phyloP scores from a whole-genome alignment of 2,329 filamentous ascomycete genomes.

The Ilyonectria destructans region DNA sequence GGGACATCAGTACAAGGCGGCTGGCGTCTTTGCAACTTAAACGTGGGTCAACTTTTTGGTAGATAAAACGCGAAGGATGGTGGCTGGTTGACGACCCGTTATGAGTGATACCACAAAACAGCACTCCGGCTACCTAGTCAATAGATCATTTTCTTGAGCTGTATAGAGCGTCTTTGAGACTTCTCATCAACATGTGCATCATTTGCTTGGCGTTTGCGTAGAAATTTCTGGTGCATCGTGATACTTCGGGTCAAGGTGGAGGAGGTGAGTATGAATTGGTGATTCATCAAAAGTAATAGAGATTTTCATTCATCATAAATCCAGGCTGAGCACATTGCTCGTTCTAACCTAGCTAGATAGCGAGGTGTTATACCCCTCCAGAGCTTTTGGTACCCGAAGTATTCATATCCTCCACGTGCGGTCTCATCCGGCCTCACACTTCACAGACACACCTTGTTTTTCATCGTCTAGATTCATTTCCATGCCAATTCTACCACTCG shows the following conservation, averaged over 20 bases:
- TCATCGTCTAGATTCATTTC: slow-evolving; percentile 27
- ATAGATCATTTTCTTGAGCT: slow-evolving; percentile 48
- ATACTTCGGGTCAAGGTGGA: too few species aligned
- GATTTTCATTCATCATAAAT: slow-evolving; percentile 38
- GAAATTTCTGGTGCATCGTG: neutral
- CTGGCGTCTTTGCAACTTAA: slow-evolving; percentile 49
- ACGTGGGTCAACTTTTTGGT: slow-evolving; percentile 39
- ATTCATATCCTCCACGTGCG: neutral
- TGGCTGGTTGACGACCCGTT: slow-evolving; percentile 48
- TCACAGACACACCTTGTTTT: slow-evolving; percentile 24
- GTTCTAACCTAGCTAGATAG: slow-evolving; percentile 23
- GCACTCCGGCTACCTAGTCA: slow-evolving; percentile 49
- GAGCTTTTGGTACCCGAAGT: slow-evolving; percentile 9
- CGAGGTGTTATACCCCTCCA: neutral
- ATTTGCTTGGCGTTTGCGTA: neutral
- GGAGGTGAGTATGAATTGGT: neutral
- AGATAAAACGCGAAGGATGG: slow-evolving; percentile 45
- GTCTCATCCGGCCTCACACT: slow-evolving; percentile 9
- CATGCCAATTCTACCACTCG: slow-evolving; percentile 29
- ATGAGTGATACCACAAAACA: slow-evolving; percentile 51
- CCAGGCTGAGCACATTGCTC: slow-evolving; percentile 26
- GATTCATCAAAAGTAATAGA: slow-evolving; percentile 33
- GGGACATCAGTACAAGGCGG: slow-evolving; percentile 43
- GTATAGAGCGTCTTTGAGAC: slow-evolving; percentile 1
- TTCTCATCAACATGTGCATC: neutral